Evolutionary conservation across 2,329 filamentous ascomycete species (phyloP).

Genomic region (Hirsutella minnesotensis): DNA sequence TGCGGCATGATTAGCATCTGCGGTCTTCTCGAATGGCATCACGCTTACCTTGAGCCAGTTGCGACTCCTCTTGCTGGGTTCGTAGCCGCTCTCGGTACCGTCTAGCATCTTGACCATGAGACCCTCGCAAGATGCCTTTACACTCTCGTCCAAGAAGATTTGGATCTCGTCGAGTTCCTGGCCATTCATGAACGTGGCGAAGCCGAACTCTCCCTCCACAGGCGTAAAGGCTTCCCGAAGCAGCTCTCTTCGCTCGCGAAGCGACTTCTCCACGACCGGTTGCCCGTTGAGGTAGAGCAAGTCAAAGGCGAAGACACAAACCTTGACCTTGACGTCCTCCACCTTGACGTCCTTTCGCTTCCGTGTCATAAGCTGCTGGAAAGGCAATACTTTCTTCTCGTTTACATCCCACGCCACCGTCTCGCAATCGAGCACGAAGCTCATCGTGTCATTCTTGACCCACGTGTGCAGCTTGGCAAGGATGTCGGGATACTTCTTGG

Average conservation of each 20-base stretch:
- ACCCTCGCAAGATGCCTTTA: slow-evolving; percentile 92
- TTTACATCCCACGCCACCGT: slow-evolving; percentile 93
- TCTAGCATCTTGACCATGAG: slow-evolving; percentile 99
- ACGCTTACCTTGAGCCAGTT: slow-evolving; percentile 85
- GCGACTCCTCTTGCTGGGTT: slow-evolving; percentile 88
- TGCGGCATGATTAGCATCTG: slow-evolving; percentile 17
- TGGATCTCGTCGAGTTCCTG: slow-evolving; percentile 92
- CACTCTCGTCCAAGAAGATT: slow-evolving; percentile 79
- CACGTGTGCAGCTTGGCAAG: slow-evolving; percentile 76
- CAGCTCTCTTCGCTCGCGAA: slow-evolving; percentile 72
- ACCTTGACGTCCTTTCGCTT: slow-evolving; percentile 96
- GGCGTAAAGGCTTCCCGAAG: slow-evolving; percentile 62
- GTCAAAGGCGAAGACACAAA: slow-evolving; percentile 95
- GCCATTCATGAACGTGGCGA: slow-evolving; percentile 77
- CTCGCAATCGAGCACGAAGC: slow-evolving; percentile 97
- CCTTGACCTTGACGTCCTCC: slow-evolving; percentile 91
- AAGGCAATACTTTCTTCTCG: slow-evolving; percentile 91
- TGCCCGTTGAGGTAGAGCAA: slow-evolving; percentile 87
- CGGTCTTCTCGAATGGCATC: neutral
- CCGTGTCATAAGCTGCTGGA: slow-evolving; percentile 95
- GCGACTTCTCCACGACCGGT: slow-evolving; percentile 73
- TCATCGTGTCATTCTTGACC: slow-evolving; percentile 83
- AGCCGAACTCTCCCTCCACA: slow-evolving; percentile 81
- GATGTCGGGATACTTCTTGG: slow-evolving; percentile 96
- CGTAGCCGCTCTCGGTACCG: slow-evolving; percentile 83